phyloP scores from a whole-genome alignment of 2,329 filamentous ascomycete species.

The Penicillium olsonii region DNA sequence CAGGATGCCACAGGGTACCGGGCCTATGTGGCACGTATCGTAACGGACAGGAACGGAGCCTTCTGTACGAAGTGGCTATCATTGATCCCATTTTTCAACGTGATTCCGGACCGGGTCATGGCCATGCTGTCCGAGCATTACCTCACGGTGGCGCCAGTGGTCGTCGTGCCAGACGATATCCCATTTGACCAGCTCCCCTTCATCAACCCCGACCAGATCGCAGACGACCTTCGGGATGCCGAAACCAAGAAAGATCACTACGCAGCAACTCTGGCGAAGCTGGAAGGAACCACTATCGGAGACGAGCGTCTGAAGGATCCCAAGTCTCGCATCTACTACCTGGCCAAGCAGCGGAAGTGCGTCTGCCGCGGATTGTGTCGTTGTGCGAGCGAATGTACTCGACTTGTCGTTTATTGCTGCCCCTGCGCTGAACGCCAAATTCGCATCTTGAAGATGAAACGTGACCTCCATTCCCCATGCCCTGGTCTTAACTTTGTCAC shows the following conservation, averaged over 20 bases:
- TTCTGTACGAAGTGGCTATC: constrained; percentile 34
- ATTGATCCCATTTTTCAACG: constrained; percentile 31
- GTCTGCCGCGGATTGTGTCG: constrained; percentile 36
- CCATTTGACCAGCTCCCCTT: constrained; percentile 27
- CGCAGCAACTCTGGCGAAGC: constrained; percentile 33
- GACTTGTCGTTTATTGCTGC: constrained; percentile 30
- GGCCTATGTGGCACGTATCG: constrained; percentile 25
- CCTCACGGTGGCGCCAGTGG: constrained; percentile 26
- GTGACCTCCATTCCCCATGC: constrained; percentile 14
- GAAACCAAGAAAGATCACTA: constrained; percentile 34
- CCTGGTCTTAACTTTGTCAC: background rate
- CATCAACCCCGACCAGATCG: constrained; percentile 18
- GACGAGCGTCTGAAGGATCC: constrained; percentile 34
- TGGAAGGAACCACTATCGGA: constrained; percentile 38
- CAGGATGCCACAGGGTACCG: constrained; percentile 35
- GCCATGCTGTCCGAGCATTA: constrained; percentile 40
- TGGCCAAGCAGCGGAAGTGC: constrained; percentile 37
- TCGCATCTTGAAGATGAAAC: constrained; percentile 30
- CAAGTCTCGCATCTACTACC: constrained; percentile 24
- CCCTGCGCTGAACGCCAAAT: constrained; percentile 40
- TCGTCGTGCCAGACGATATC: constrained; percentile 14
- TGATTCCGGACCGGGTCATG: constrained; percentile 32
- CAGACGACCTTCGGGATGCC: constrained; percentile 23
- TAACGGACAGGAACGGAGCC: constrained; percentile 21
- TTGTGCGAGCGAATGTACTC: constrained; percentile 38